Evolutionary conservation across 768 basidiomycete species (phyloP).

Genomic region (Sutorius australiensis): DNA sequence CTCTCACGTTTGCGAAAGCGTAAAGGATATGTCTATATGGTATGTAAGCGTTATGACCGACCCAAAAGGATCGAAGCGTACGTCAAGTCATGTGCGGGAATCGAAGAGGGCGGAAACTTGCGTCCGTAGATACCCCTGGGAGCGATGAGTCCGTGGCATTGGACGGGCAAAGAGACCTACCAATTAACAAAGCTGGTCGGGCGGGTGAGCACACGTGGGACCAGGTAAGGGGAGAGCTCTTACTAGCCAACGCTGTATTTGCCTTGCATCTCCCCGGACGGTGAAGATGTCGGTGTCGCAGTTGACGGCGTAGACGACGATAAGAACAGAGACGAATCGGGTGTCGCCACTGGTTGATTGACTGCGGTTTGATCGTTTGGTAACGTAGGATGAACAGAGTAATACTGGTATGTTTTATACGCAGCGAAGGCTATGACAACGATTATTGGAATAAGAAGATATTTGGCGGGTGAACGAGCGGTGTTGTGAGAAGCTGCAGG

Average conservation of each 20-base stretch:
- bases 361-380: constrained; percentile 11
- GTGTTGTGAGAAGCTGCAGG: constrained; percentile 19
- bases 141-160: constrained; percentile 4
- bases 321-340: constrained; percentile 3
- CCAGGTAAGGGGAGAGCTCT: constrained; percentile 24
- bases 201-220: constrained; percentile 9
- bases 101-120: constrained; percentile 82
- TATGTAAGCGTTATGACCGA: constrained; percentile 6
- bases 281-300: constrained; percentile 12
- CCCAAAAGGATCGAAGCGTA: constrained; percentile 34
- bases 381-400: constrained; percentile 22
- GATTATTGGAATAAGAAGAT: constrained; percentile 35
- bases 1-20: constrained; percentile 85
- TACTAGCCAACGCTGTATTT: constrained; percentile 83
- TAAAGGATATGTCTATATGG: constrained; percentile 75
- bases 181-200: constrained; percentile 69
- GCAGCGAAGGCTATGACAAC: constrained; percentile 36
- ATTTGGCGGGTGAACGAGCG: constrained; percentile 26
- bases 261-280: constrained; percentile 40
- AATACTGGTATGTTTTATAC: constrained; percentile 42
- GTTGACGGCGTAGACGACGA: constrained; percentile 4
- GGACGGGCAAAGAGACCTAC: constrained; percentile 33
- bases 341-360: constrained; percentile 13
- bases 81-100: constrained; percentile 86
- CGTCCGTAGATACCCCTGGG: constrained; percentile 91